Evolutionary conservation across 75 land plant genomes (phyloP), one percentile per base, ranked within the genome.

Genomic region (Isoetes taiwanensis): DNA sequence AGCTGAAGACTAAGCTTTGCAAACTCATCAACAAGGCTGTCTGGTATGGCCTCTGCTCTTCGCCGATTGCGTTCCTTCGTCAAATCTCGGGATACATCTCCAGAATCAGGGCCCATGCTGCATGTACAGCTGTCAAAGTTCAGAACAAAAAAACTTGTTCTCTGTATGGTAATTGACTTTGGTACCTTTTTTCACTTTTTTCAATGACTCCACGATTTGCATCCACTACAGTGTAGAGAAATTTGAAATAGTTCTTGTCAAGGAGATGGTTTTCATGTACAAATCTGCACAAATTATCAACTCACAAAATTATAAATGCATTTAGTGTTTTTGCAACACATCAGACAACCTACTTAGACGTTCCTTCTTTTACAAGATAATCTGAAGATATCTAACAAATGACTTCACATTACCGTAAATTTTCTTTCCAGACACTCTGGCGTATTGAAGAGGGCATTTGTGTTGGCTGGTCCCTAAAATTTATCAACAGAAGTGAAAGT

Each of bases 211-310:
- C 64, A 30, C 14, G 34, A 24, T 67, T 67, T 14, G 32, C 28
- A 27, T 67, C 69, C 10, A 52, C 65, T 3, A 67, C 17, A 34
- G 21, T 61, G 24, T 58, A 26, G 28, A 67, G 53, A 24, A 67
- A 67, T 38, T 30, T 32, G 23, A 67, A 67, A 48, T 67, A 67
- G 20, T 67, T 56, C 41, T 67, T 67, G 61, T 67, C 69, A 64
- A 67, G 31, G 4, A 67, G 35, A 62, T 61, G 69, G 31, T 62
- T 61, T 26, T 67, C 69, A 27, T 67, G 69, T 46, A 67, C 52
- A 67, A 67, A 67, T 25, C 69, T 67, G 68, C 39, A 26, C 0
- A 56, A 17, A 6, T 55, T 32, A 64, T 19, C 11, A 38, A 21
- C 11, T 2, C 25, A 20, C 30, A n/a, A 14, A 26, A 64, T 5